A percentile compares a stretch with the other conserved stretches of the same genome.
These are phyloP conservation scores for Hemisphaericaspora nanyangensis DNA, from an alignment of 805 yeast species.

Conservation along the genomic window DNA sequence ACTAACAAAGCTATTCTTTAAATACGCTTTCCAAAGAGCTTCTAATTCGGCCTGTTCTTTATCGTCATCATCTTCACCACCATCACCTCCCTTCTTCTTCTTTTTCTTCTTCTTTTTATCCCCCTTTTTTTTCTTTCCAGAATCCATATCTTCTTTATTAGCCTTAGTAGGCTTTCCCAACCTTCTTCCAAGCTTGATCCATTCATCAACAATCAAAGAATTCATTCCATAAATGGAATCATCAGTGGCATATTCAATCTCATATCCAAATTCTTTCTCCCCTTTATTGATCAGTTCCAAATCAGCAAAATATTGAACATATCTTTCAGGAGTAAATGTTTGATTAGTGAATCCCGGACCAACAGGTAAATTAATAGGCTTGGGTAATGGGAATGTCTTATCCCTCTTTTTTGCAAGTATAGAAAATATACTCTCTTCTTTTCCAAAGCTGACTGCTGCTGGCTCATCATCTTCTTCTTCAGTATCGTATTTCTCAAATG, in stretches of 20 bases:
- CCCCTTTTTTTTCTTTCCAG: conserved; percentile 4
- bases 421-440: neutral
- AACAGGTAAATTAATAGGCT: conserved; percentile 48
- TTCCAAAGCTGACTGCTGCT: neutral
- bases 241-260: conserved; percentile 68
- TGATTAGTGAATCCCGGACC: conserved; percentile 81
- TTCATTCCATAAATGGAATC: conserved; percentile 54
- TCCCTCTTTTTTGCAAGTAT: conserved; percentile 32
- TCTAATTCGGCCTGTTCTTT: conserved; percentile 18
- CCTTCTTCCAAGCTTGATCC: conserved; percentile 54
- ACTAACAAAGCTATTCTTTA: conserved; percentile 58
- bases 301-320: conserved; percentile 73
- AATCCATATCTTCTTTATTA: conserved; percentile 5
- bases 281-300: conserved; percentile 45
- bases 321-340: conserved; percentile 66
- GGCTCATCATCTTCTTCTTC: conserved; percentile 15
- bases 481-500: conserved; percentile 26
- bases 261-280: conserved; percentile 47
- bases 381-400: conserved; percentile 57
- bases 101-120: conserved; percentile 14
- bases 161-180: conserved; percentile 42
- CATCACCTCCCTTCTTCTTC: conserved; percentile 16
- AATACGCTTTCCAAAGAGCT: conserved; percentile 53
- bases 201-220: conserved; percentile 55
- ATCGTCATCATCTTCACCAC: conserved; percentile 6